phyloP scores from a whole-genome alignment of 805 yeast species.

The Candida argentea region DNA sequence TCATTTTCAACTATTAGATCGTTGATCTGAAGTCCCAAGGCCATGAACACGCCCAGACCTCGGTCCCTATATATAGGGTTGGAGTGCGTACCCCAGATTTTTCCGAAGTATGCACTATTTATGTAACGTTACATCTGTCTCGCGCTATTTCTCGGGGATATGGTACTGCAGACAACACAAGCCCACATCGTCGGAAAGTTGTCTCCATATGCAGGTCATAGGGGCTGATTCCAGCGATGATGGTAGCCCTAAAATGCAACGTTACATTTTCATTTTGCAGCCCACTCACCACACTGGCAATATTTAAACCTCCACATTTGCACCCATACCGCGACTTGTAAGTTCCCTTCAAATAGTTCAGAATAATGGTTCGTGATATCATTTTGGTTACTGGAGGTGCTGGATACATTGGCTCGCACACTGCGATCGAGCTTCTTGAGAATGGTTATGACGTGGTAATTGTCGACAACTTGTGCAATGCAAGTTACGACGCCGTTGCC shows the following conservation, averaged over 20 bases:
- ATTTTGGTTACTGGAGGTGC: conserved; percentile 80
- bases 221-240: too few species aligned
- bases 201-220: too few species aligned
- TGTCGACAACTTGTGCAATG: conserved; percentile 59
- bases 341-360: too few species aligned
- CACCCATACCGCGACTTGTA: not conserved
- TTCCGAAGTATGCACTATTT: too few species aligned
- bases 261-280: not conserved
- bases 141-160: too few species aligned
- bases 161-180: too few species aligned
- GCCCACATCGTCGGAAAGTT: too few species aligned
- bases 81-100: too few species aligned
- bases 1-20: not conserved
- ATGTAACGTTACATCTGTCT: too few species aligned
- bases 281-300: not conserved
- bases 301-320: not conserved
- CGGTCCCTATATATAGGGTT: too few species aligned
- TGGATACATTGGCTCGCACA: conserved; percentile 80
- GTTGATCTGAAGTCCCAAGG: too few species aligned
- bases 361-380: conserved; percentile 16
- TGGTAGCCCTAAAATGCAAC: conserved; percentile 1
- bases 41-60: too few species aligned
- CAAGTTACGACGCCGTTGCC: conserved; percentile 55
- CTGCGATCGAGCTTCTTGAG: conserved; percentile 52
- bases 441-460: conserved; percentile 63